Conservation (phyloP, 164 flowering plant genomes). For the Umbilicus rupestris region DNA sequence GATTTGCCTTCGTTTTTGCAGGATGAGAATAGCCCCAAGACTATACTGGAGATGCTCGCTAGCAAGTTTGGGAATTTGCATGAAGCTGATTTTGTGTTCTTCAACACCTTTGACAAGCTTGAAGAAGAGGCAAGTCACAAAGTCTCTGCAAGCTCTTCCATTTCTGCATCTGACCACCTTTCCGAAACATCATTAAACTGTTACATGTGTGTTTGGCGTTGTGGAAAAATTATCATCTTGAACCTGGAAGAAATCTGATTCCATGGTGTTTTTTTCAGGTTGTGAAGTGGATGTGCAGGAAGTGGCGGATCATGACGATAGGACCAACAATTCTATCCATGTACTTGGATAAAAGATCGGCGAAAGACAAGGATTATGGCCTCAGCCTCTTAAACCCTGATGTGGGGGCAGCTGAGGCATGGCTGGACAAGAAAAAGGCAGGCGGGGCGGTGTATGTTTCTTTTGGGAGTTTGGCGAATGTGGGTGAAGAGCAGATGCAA, state of each 20-base stretch:
- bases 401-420: constrained; percentile 6
- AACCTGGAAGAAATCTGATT: no score
- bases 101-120: constrained; percentile 1
- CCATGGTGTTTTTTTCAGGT: neutral
- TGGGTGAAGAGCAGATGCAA: constrained; percentile 19
- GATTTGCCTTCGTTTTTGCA: neutral
- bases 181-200: neutral
- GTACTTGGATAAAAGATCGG: constrained; percentile 17
- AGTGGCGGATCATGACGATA: constrained; percentile 5
- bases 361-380: neutral
- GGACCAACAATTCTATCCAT: constrained; percentile 15
- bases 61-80: constrained; percentile 4
- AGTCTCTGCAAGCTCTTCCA: neutral
- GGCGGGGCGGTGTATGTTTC: constrained; percentile 20
- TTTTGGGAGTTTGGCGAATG: constrained; percentile 16
- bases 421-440: constrained; percentile 14
- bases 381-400: constrained; percentile 5
- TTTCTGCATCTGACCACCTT: no score
- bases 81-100: neutral
- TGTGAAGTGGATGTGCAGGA: constrained; percentile 4
- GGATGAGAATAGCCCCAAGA: neutral
- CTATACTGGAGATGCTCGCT: neutral
- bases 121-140: neutral
- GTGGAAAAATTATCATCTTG: no score
- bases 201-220: no score